Evolutionary conservation across 768 basidiomycete species (phyloP), one percentile per base, ranked within the genome.

Genomic region (Trametes elegans): DNA sequence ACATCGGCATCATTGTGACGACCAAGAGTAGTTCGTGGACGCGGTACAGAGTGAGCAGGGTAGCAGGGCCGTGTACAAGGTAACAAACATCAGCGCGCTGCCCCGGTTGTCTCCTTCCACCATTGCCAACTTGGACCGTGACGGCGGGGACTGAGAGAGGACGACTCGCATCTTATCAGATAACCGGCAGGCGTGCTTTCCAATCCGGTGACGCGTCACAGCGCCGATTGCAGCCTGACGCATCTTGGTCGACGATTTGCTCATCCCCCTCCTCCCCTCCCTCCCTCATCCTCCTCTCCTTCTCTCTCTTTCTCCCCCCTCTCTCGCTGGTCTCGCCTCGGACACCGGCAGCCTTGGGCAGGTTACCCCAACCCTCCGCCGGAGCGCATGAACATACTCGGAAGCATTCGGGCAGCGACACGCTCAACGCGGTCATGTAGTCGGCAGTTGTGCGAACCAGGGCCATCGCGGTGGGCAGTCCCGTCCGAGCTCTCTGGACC

Each of bases 321-420:
- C 34, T 16, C 42, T 28, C 29, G 9, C 26, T 23, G 19, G 35
- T 31, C 29, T 53, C 16, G 43, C n/a, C 38, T 11, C 28, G 35
- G 23, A 14, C 11, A 18, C 11, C 21, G 24, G 31, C 34, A 43
- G 54, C 46, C 57, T 54, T 38, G 38, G 52, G 53, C 47, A 50
- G 58, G 36, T 46, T 43, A 18, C 6, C 39, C 16, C 40, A 28
- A n/a, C n/a, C 42, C n/a, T 27, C 41, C 28, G 16, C 31, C 24
- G 49, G 39, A 26, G 46, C 46, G 59, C 60, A 67, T 67, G 66
- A 67, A 64, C 52, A 40, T 67, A 45, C 55, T 67, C 36, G 61
- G 61, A 42, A 53, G 60, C 41, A 47, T 67, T 32, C 54, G 62
- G 45, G 43, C 62, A 49, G 55, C 62, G 10, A 38, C 62, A 16